Percentiles rank a stretch among this genome's conserved stretches.
Conservation (phyloP, 345 rosid species). For the Balakata baccata region DNA sequence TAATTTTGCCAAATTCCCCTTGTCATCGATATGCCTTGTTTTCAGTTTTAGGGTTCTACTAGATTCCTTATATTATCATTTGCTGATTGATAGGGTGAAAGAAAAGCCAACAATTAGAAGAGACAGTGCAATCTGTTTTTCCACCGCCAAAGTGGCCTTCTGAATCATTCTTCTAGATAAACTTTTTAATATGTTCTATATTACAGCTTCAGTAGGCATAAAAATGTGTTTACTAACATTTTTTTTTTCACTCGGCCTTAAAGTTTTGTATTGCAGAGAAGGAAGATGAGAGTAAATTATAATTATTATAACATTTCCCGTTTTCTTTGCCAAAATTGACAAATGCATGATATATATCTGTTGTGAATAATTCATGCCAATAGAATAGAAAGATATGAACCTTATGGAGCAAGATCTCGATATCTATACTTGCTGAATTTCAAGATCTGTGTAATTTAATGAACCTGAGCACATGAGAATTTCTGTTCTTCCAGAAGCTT, state of each 20-base stretch:
- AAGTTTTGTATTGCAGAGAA: not conserved
- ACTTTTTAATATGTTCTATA: not conserved
- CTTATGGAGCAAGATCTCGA: too few species aligned
- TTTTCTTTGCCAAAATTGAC: not conserved
- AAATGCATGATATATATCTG: too few species aligned
- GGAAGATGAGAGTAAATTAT: not conserved
- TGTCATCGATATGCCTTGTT: not conserved
- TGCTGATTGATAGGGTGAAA: not conserved
- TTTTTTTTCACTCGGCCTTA: not conserved
- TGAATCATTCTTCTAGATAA: not conserved
- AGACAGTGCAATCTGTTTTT: not conserved
- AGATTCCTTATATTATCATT: not conserved
- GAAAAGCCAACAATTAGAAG: not conserved
- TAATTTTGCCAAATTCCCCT: slow-evolving; percentile 1
- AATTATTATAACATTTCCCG: not conserved
- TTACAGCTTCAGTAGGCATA: not conserved
- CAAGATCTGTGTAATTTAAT: too few species aligned
- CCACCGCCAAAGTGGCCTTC: not conserved
- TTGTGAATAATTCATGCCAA: too few species aligned
- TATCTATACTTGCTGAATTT: too few species aligned
- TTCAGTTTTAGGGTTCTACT: not conserved
- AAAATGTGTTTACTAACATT: not conserved
- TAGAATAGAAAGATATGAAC: too few species aligned
- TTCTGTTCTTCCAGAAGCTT: too few species aligned
- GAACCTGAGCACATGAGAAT: too few species aligned